phyloP scores from a whole-genome alignment of 1,284 basidiomycete genomes.

The Ganoderma multipileum region DNA sequence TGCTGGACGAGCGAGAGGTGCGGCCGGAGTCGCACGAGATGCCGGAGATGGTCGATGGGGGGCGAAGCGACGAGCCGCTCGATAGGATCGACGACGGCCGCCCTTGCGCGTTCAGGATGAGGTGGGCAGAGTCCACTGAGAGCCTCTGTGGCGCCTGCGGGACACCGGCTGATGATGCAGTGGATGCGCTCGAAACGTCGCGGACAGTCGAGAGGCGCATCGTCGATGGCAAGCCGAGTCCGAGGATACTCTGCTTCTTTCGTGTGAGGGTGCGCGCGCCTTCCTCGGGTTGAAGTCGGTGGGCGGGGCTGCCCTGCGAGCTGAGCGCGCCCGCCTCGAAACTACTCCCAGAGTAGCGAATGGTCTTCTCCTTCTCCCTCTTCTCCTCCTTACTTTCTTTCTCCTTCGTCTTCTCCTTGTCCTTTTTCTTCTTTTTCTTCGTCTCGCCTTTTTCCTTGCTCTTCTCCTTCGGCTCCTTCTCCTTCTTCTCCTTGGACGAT shows the following conservation, averaged over 20 bases:
- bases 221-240: slow-evolving; percentile 52
- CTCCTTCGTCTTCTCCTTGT: slow-evolving; percentile 40
- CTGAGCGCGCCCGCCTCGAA: slow-evolving; percentile 67
- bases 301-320: slow-evolving; percentile 43
- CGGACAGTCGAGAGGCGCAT: slow-evolving; percentile 54
- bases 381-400: slow-evolving; percentile 42
- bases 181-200: slow-evolving; percentile 47
- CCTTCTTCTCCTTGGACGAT: slow-evolving; percentile 36
- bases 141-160: slow-evolving; percentile 42
- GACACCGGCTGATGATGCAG: slow-evolving; percentile 21
- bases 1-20: slow-evolving; percentile 51
- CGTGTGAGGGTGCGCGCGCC: slow-evolving; percentile 46
- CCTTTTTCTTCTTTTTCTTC: slow-evolving; percentile 41
- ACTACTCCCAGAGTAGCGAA: slow-evolving; percentile 59
- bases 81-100: slow-evolving; percentile 57
- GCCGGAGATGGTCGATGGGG: slow-evolving; percentile 60
- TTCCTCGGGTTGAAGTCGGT: slow-evolving; percentile 27
- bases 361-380: slow-evolving; percentile 44
- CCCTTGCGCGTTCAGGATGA: slow-evolving; percentile 36
- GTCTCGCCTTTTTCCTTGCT: slow-evolving; percentile 40
- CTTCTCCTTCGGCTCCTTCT: slow-evolving; percentile 36
- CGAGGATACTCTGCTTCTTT: slow-evolving; percentile 67
- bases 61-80: slow-evolving; percentile 61
- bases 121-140: slow-evolving; percentile 53
- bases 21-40: slow-evolving; percentile 43